Evolutionary conservation across 495 filamentous ascomycete genomes (phyloP), one percentile per base, ranked within the genome.

Genomic region (Evansstolkia leycettana): DNA sequence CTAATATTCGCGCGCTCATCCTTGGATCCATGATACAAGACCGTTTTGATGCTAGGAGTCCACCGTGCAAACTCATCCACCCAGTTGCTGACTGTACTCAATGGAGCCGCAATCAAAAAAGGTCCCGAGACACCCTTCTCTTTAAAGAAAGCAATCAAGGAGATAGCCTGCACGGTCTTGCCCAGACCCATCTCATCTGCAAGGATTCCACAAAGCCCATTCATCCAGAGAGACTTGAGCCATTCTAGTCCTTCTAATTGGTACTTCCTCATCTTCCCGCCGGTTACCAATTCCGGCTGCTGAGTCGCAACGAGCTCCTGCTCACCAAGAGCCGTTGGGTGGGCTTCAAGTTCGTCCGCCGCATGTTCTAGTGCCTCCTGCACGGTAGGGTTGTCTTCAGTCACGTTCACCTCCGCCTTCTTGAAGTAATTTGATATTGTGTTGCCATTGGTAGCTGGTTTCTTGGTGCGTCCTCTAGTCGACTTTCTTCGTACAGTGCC

Each of bases 151-250:
- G 90, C 90, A 27, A 96, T 72, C 40, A 96, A 73, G 0, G 85
- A 81, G 26, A 96, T 96, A 0, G 88, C 83, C 57, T 98, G 90
- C 2, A 98, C 71, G 0, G 89, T 96, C 64, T 96, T 96, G 45
- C 89, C 89, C 17, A 96, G 56, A 1, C 90, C 90, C 90, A 98
- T 98, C 56, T 98, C 90, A 49, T 98, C 90, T 0, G 90, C 90
- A 15, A 98, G 55, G 41, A 98, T 98, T 0, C 90, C 90, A 48
- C 86, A 93, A 50, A 96, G 67, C 3, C 90, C 88, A 53, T 94
- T 94, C 67, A 94, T 85, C 52, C 85, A 93, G 5, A 84, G 54
- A 3, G 76, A 78, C 19, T 72, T 76, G 48, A 96, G 73, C 90
- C 90, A 98, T 13, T 90, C 88, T 15, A 98, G 53, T 0, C 90